Evolutionary conservation across 371 early-diverging fungal genomes (phyloP), one percentile per base, ranked within the genome.

Genomic region (Mucor velutinosus): DNA sequence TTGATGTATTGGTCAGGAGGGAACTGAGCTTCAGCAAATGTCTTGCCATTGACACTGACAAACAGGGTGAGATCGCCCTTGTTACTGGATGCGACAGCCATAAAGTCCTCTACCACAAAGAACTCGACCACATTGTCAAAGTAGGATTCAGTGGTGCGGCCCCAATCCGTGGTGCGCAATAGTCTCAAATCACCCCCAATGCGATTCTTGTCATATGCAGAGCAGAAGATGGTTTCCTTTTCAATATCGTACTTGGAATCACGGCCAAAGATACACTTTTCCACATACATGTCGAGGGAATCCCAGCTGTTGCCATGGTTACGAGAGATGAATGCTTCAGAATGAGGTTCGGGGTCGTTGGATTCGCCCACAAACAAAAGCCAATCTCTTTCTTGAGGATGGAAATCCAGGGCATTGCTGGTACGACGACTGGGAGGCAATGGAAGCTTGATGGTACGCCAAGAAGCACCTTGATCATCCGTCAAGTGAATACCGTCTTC

Each of bases 231-330:
- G 3, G 89, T 83, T 43, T 89, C 85, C 25, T 89, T 86, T 21
- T 86, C 79, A 57, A 90, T 83, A 19, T 81, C 72, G 32, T 92
- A 92, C 51, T 86, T 73, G 25, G 80, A 76, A 59, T 89, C 90
- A 23, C 86, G 87, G 11, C 92, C 93, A 86, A 95, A 98, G 37
- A 90, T 84, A 78, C 97, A 97, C 69, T 95, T 93, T 37, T 90
- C 87, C 17, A 91, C 94, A 80, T 92, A 94, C 11, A 93, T 89
- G 21, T 92, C 90, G 32, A 98, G 65, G 30, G 77, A 67, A 0
- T 76, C 77, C 97, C 97, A 98, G 21, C 67, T 73, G 33, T 77
- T 71, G 23, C 96, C 96, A 66, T 90, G 83, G 66, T 95, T 85
- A 23, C 79, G 74, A 17, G 94, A 89, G 51, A 88, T 77, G 69